Evolutionary conservation across 1,284 basidiomycete species (phyloP), one percentile per base, ranked within the genome.

Genomic region (Gomphus bonarii): DNA sequence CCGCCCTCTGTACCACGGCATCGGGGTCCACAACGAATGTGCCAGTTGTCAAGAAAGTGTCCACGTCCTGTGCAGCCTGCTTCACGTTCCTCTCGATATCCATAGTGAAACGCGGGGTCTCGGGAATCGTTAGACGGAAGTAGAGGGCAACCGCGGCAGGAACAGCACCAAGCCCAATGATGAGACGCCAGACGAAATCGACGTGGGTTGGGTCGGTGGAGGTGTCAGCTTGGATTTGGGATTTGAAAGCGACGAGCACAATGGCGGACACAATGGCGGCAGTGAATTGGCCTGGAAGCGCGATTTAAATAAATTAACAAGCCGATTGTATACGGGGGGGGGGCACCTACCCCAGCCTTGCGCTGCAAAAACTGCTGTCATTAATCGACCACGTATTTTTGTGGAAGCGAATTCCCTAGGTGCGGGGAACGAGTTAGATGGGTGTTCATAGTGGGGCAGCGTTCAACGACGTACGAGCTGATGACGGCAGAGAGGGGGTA

Each of bases 31-130:
- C 70, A 16, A 70, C 69, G 68, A 73, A 80, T 7, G 67, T 69
- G n/a, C 75, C 75, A n/a, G 73, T 75, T 44, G 75, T 73, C 54
- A 91, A 69, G 65, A 88, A 82, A 40, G 78, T 77, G 60, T 79
- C 73, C 61, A 86, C 84, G 66, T 90, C 86, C 55, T 77, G 71
- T 12, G 80, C 65, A 10, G 88, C 88, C 65, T 86, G 84, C 64
- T 80, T 74, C 61, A 91, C 77, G 70, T 92, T 89, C 60, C 88
- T 82, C 72, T 92, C 88, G 63, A 93, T 81, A 72, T 92, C 90
- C 83, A 93, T 89, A 59, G 89, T 93, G 77, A 88, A 95, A 63
- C 90, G 87, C 38, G 89, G 81, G 0, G 85, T 87, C 68, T 88
- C 85, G 6, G 85, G 84, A 61, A 88, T 85, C 22, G 84, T 86